Evolutionary conservation across 768 basidiomycete species (phyloP).

Genomic region (Agrocybe chaxingu): DNA sequence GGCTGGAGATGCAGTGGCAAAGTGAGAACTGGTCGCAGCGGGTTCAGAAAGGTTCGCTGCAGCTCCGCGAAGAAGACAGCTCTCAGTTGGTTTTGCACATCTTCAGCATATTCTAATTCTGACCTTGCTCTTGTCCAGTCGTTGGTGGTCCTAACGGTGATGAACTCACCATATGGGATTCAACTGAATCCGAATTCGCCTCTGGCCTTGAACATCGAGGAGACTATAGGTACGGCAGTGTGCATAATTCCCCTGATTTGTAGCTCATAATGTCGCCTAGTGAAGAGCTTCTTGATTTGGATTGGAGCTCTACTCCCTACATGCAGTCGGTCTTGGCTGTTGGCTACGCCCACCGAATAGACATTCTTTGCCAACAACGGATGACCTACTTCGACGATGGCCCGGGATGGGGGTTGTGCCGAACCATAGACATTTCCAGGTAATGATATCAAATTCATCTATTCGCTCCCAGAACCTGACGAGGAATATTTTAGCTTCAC

Average conservation of each 20-base stretch:
- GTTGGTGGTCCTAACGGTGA: constrained; percentile 56
- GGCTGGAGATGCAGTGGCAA: constrained; percentile 69
- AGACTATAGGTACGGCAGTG: constrained; percentile 47
- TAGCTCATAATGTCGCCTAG: constrained; percentile 16
- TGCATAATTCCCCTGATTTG: not conserved
- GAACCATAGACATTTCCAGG: constrained; percentile 67
- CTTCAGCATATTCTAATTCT: constrained; percentile 7
- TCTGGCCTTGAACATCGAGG: constrained; percentile 80
- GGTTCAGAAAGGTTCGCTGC: constrained; percentile 72
- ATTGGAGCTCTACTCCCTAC: constrained; percentile 92
- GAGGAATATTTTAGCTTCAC: constrained; percentile 54
- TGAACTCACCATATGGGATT: constrained; percentile 96
- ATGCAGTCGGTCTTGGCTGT: constrained; percentile 89
- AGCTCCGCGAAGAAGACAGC: constrained; percentile 92
- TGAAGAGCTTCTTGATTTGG: constrained; percentile 76
- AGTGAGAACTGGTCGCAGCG: constrained; percentile 67
- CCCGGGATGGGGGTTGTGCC: constrained; percentile 75
- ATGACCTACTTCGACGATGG: constrained; percentile 88
- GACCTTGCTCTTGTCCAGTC: constrained; percentile 38
- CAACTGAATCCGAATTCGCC: constrained; percentile 89
- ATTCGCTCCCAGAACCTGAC: constrained; percentile 2
- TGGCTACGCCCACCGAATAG: constrained; percentile 74
- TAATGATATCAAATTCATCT: constrained; percentile 24
- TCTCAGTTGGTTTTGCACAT: constrained; percentile 53
- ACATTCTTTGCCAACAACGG: constrained; percentile 89